Base-by-base conservation (phyloP, 805 yeast genomes). In the Yamadazyma akitaensis region DNA sequence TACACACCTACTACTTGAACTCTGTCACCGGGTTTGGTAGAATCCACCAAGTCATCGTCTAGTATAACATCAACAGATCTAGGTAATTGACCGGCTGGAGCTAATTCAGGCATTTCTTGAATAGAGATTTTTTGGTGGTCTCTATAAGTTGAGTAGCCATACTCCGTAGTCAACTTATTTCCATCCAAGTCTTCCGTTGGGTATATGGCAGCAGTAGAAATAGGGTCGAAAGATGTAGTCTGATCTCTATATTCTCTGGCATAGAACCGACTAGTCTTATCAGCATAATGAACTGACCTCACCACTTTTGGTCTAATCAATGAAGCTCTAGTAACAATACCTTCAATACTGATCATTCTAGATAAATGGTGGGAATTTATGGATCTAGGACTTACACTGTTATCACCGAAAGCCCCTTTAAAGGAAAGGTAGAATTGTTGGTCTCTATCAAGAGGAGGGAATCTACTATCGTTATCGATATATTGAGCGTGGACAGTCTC, bases 61-160 rank as follows among this genome's bases (percentile, higher is more conserved):
- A 94, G 70, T n/a, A 92, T 80, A 19, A 92, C 85, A 60, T 94
- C 99, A 31, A 94, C 78, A 2, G 96, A 84, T 58, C 98, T 77
- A 31, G 99, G 99, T 52, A 94, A 75, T 68, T 92, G 98, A 47
- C 99, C 99, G 0, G 98, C 96, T 13, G 98, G 99, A 1, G 98
- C 97, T 52, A 84, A 76, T 69, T 94, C 98, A 1, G 99, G 98
- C 88, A 94, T 88, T 70, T 94, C 99, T 65, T 94, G 99, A 32
- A 94, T 85, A 0, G 97, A 81, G 32, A 94, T 78, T 34, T 89
- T 85, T 68, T 94, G 99, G 63, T 92, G 97, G 67, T 94, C 99
- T 57, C 92, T 77, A 64, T 88, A 94, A 25, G 95, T 89, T 7
- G 91, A 84, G 60, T 83, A 86, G 1, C 99, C 99, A 60, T 88